A percentile compares a stretch with the other conserved stretches of the same genome.
Evolutionary conservation across 495 filamentous ascomycete genomes (phyloP).

Genomic region (Chlorociboria aeruginascens): DNA sequence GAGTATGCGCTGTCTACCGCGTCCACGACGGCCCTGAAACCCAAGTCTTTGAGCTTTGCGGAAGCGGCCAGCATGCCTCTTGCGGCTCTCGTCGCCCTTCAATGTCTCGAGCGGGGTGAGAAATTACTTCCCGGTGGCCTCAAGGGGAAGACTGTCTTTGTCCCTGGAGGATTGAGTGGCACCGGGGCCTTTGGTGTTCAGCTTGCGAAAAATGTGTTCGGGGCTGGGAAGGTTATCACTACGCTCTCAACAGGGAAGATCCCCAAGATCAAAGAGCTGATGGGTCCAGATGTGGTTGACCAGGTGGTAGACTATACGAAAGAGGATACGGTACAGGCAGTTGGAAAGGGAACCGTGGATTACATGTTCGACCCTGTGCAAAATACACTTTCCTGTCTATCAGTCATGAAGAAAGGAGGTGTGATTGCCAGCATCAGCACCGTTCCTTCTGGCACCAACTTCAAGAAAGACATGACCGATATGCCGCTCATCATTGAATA

Average conservation of each 20-base stretch:
- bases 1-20: constrained; percentile 28
- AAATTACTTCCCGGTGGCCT: constrained; percentile 24
- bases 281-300: constrained; percentile 18
- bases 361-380: constrained; percentile 41
- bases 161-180: constrained; percentile 39
- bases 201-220: constrained; percentile 41
- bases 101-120: constrained; percentile 30
- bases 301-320: constrained; percentile 40
- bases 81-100: constrained; percentile 29
- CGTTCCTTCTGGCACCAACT: constrained; percentile 23
- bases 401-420: constrained; percentile 28
- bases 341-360: constrained; percentile 36
- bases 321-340: constrained; percentile 25
- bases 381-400: constrained; percentile 21
- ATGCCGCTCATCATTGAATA: constrained; percentile 19
- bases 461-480: constrained; percentile 22
- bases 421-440: constrained; percentile 30
- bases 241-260: constrained; percentile 43
- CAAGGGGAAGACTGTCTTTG: constrained; percentile 42
- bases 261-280: constrained; percentile 27
- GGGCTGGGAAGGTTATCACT: constrained; percentile 36
- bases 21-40: constrained; percentile 25
- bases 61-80: constrained; percentile 27
- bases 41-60: constrained; percentile 22
- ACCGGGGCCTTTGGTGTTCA: constrained; percentile 37